phyloP scores from a whole-genome alignment of 495 filamentous ascomycete genomes.

The Oleoguttula mirabilis region DNA sequence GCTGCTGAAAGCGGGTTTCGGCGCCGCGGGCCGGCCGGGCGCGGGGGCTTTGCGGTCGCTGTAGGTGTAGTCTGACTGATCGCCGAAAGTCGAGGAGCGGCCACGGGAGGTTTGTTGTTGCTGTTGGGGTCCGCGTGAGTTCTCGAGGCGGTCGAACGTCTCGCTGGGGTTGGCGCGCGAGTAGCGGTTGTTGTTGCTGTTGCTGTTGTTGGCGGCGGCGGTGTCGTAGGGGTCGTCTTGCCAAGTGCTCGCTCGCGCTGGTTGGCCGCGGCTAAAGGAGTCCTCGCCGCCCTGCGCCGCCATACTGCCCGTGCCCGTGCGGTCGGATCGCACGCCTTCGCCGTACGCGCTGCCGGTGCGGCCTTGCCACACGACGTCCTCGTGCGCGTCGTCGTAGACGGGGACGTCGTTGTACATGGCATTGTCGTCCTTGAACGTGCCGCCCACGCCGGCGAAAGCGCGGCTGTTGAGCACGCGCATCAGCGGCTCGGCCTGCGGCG shows the following conservation, averaged over 20 bases:
- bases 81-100: slow-evolving; percentile 30
- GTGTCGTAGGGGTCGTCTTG: slow-evolving; percentile 80
- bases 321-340: slow-evolving; percentile 52
- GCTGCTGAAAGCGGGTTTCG: slow-evolving; percentile 43
- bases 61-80: slow-evolving; percentile 41
- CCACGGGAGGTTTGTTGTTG: background rate
- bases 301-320: slow-evolving; percentile 35
- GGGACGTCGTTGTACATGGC: slow-evolving; percentile 91
- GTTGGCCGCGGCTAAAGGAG: slow-evolving; percentile 48
- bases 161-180: slow-evolving; percentile 37
- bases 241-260: slow-evolving; percentile 69
- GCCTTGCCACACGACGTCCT: slow-evolving; percentile 89
- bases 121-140: no score
- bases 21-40: slow-evolving; percentile 18
- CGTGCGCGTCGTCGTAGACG: slow-evolving; percentile 76
- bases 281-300: slow-evolving; percentile 45
- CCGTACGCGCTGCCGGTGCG: slow-evolving; percentile 62
- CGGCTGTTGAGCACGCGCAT: slow-evolving; percentile 74
- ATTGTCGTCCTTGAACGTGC: slow-evolving; percentile 37
- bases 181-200: slow-evolving; percentile 41
- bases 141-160: slow-evolving; percentile 38
- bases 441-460: slow-evolving; percentile 58
- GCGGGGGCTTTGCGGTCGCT: slow-evolving; percentile 16
- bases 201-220: slow-evolving; percentile 30
- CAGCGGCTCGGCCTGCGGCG: slow-evolving; percentile 70